Evolutionary conservation across 192 early-diverging fungal species (phyloP).

Genomic region (Umbelopsis vinacea): DNA sequence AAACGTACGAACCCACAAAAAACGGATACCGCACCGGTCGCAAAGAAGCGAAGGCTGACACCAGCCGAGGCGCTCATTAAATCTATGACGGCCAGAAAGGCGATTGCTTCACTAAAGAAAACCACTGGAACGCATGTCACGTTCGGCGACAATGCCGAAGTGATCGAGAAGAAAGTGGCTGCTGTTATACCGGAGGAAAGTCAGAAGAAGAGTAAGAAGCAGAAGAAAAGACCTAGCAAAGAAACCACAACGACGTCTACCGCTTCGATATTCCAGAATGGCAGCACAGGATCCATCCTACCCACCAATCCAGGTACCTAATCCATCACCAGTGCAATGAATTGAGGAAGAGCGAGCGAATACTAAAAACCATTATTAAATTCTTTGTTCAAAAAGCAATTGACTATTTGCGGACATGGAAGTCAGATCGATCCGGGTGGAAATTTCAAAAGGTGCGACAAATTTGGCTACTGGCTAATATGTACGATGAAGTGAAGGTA

Average conservation of each 20-base stretch:
- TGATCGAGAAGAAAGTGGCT: slow-evolving; percentile 23
- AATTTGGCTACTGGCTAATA: slow-evolving; percentile 34
- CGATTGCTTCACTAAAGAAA: slow-evolving; percentile 17
- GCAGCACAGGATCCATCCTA: slow-evolving; percentile 16
- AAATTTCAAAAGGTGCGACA: slow-evolving; percentile 44
- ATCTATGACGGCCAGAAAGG: slow-evolving; percentile 32
- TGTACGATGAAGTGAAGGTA: slow-evolving; percentile 37
- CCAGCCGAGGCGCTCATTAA: slow-evolving; percentile 32
- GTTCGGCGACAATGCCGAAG: slow-evolving; percentile 23
- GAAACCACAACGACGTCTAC: slow-evolving; percentile 9
- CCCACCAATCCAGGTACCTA: slow-evolving; percentile 20
- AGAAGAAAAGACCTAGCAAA: slow-evolving; percentile 1
- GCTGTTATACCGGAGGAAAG: background rate
- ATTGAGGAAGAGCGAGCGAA: background rate
- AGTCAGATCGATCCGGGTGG: slow-evolving; percentile 30
- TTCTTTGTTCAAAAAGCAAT: slow-evolving; percentile 3
- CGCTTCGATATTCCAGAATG: slow-evolving; percentile 4
- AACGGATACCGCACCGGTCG: background rate
- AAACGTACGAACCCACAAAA: background rate
- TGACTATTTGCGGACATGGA: slow-evolving; percentile 33
- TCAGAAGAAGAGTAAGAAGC: slow-evolving; percentile 16
- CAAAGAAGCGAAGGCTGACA: slow-evolving; percentile 26
- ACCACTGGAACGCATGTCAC: background rate
- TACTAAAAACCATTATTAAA: background rate
- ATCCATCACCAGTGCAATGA: background rate